phyloP scores from a whole-genome alignment of 176 grass and related monocot genomes.

The Secale cereale region DNA sequence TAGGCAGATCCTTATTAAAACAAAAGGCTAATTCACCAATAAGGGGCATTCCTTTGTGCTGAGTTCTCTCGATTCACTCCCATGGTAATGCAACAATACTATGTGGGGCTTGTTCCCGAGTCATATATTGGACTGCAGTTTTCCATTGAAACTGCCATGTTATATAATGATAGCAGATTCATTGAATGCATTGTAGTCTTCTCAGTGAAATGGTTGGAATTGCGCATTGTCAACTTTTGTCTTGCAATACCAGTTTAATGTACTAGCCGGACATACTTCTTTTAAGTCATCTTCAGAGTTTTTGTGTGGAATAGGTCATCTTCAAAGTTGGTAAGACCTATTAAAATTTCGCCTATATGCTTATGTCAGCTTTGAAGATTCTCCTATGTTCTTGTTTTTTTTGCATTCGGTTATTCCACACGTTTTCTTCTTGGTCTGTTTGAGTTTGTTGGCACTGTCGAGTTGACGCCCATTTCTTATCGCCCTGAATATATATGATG shows the following conservation, averaged over 20 bases:
- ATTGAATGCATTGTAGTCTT: neutral
- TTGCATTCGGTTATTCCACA: neutral
- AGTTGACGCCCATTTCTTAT: neutral
- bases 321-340: neutral
- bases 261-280: neutral
- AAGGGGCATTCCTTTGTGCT: neutral
- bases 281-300: neutral
- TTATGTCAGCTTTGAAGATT: slow-evolving; percentile 11
- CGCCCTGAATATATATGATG: neutral
- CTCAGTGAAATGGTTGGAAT: neutral
- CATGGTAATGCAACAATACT: neutral
- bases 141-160: neutral
- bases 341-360: neutral
- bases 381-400: neutral
- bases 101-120: neutral
- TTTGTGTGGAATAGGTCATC: neutral
- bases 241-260: neutral
- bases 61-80: neutral
- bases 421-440: neutral
- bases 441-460: neutral
- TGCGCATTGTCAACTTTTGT: neutral
- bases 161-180: neutral
- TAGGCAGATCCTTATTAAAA: neutral
- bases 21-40: neutral
- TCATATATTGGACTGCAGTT: neutral